Evolutionary conservation across 2,329 filamentous ascomycete species (phyloP), one percentile per base, ranked within the genome.

Genomic region (Pseudomassariella vexata): DNA sequence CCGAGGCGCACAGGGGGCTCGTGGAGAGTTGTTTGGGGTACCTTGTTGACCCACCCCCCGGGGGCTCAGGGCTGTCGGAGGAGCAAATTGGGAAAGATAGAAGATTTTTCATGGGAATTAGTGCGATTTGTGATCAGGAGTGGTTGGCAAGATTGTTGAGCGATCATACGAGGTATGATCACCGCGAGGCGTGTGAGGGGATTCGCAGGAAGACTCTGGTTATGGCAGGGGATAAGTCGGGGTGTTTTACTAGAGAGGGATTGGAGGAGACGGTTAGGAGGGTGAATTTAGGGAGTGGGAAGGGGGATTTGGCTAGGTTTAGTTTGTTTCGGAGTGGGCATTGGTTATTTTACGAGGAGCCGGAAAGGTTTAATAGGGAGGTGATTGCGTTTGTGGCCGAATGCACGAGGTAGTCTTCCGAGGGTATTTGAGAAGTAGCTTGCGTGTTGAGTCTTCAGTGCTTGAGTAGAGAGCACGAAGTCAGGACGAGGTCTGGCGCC

Each of bases 281-380:
- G 26, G 45, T 54, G 1, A 45, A 50, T 22, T 44, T 42, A 27
- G 45, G 31, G 11, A 38, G 40, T 1, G 42, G 39, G 10, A n/a
- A 19, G 24, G 22, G 17, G 3, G 40, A 28, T 3, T 25, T 50
- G 26, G 58, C 46, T 3, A 47, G 35, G 32, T 44, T 49, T 37
- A 46, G 46, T 3, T 41, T 57, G 5, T 63, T 55, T 28, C 52
- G 59, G 4, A 46, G 53, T 3, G 60, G 60, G 1, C 60, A 63
- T 31, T 63, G 60, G 60, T 24, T 62, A 35, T 63, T 63, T 27
- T 63, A 55, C 18, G 60, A 63, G 46, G 52, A 62, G 37, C 51
- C 57, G 1, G 56, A 56, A 18, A 39, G 46, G 37, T 63, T 62
- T 31, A 59, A 61, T 32, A 31, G 20, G 24, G 55, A 58, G 38